A percentile compares a stretch with the other conserved stretches of the same genome.
phyloP scores from a whole-genome alignment of 805 yeast genomes.

The Kuraishia hungarica region DNA sequence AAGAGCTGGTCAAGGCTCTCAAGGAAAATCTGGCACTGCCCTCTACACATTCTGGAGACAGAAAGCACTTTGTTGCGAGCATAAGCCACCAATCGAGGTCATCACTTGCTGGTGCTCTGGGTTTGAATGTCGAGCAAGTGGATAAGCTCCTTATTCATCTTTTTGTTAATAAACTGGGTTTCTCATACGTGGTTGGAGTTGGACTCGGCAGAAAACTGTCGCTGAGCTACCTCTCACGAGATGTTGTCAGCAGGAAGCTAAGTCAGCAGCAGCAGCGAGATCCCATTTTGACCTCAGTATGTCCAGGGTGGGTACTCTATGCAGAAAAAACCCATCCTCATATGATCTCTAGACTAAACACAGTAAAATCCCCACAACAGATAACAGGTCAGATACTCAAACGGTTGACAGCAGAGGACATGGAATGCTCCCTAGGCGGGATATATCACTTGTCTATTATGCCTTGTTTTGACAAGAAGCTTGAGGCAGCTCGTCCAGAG shows the following conservation, averaged over 20 bases:
- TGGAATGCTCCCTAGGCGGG: slow-evolving; percentile 15
- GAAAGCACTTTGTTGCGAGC: slow-evolving; percentile 57
- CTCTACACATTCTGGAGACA: slow-evolving; percentile 11
- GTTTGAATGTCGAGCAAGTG: slow-evolving; percentile 38
- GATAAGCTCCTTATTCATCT: slow-evolving; percentile 57
- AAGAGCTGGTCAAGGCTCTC: slow-evolving; percentile 59
- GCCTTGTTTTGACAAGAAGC: slow-evolving; percentile 97
- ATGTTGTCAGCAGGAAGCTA: slow-evolving; percentile 17
- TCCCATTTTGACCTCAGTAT: slow-evolving; percentile 64
- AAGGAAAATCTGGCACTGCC: slow-evolving; percentile 15
- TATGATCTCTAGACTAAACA: slow-evolving; percentile 59
- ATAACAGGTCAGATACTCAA: slow-evolving; percentile 79
- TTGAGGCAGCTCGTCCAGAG: slow-evolving; percentile 88
- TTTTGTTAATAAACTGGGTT: slow-evolving; percentile 54
- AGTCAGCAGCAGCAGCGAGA: slow-evolving; percentile 11
- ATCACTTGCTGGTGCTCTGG: slow-evolving; percentile 65
- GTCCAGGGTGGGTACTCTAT: slow-evolving; percentile 96
- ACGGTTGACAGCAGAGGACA: slow-evolving; percentile 29
- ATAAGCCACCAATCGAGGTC: slow-evolving; percentile 82
- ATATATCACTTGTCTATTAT: slow-evolving; percentile 80
- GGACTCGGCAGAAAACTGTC: slow-evolving; percentile 73
- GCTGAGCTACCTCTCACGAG: slow-evolving; percentile 37
- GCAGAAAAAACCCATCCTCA: slow-evolving; percentile 95
- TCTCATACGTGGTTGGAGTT: slow-evolving; percentile 71
- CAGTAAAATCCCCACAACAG: slow-evolving; percentile 86